Conservation (phyloP, 2,329 filamentous ascomycete genomes). For the Purpureocillium lavendulum region DNA sequence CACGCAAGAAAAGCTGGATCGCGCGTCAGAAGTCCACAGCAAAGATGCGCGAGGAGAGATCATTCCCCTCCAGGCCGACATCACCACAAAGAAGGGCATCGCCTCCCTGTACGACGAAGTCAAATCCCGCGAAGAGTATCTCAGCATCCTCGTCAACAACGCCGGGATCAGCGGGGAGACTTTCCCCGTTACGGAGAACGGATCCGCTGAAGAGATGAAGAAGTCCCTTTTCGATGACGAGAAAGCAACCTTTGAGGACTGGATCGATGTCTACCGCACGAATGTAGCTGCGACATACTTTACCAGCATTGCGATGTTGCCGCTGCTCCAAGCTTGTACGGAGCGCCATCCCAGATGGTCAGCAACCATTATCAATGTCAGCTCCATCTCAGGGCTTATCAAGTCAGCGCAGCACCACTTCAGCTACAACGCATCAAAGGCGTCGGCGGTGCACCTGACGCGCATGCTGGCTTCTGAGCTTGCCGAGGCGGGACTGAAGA, state of each 20-base stretch:
- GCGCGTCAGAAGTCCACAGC: conserved; percentile 48
- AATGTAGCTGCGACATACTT: conserved; percentile 68
- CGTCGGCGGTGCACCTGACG: conserved; percentile 54
- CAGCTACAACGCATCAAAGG: conserved; percentile 57
- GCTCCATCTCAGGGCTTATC: conserved; percentile 55
- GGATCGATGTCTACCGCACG: conserved; percentile 64
- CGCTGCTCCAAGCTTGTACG: conserved; percentile 47
- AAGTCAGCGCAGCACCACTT: conserved; percentile 58
- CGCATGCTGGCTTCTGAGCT: conserved; percentile 57
- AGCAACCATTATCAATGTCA: conserved; percentile 58
- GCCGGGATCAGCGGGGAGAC: conserved; percentile 51
- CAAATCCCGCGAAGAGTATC: conserved; percentile 42
- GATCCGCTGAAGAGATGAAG: conserved; percentile 37
- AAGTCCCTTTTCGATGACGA: conserved; percentile 57
- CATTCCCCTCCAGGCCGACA: conserved; percentile 51
- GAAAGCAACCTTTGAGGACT: conserved; percentile 54
- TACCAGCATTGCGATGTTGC: conserved; percentile 53
- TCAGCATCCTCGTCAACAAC: conserved; percentile 63
- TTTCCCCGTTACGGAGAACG: conserved; percentile 42
- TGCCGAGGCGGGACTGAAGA: conserved; percentile 48
- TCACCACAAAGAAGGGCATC: conserved; percentile 54
- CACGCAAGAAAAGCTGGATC: conserved; percentile 56
- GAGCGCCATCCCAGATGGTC: conserved; percentile 38
- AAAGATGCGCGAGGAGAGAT: conserved; percentile 46
- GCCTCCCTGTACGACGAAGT: conserved; percentile 49